Evolutionary conservation across 805 yeast genomes (phyloP), one percentile per base, ranked within the genome.

Genomic region (Cyberlindnera amylophila): DNA sequence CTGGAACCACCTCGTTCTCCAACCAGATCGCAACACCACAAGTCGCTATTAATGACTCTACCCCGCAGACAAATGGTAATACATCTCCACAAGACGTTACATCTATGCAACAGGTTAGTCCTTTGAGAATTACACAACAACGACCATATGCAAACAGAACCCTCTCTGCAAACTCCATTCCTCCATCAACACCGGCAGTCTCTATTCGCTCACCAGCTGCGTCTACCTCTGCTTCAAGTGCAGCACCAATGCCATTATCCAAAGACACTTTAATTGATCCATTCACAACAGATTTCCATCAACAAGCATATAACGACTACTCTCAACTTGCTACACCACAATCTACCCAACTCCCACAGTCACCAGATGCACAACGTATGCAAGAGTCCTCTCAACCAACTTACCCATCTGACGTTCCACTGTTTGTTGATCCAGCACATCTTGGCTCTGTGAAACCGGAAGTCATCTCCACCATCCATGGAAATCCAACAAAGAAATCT

Each of bases 351-450:
- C 16, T 18, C 13, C 32, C 27, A 15, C 21, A 32, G 9, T 24
- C 27, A 6, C 34, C 36, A 28, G 19, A 30, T 4, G 6, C 32
- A n/a, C 15, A 9, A 11, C 11, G 32, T 9, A 14, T 32, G 23
- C 42, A 30, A 27, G 40, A 31, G 24, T 24, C 39, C 15, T 30
- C 34, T 11, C 36, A 33, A 39, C 28, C 37, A 7, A 38, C 44
- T 6, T 46, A 39, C 18, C 57, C 56, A 9, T 55, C 67, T 4
- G 78, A 75, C 32, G 66, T 69, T 7, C 65, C 73, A 2, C 60
- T 81, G 27, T 77, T 79, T 51, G 72, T 81, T 13, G 76, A 78
- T 51, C 86, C 86, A 0, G 71, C 67, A 15, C 83, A 80, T 18
- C 68, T 80, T 45, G 66, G 68, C 14, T 75, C 81, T 0, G 67